Evolutionary conservation across 768 basidiomycete species (phyloP).

Genomic region (Mycena alexandri): DNA sequence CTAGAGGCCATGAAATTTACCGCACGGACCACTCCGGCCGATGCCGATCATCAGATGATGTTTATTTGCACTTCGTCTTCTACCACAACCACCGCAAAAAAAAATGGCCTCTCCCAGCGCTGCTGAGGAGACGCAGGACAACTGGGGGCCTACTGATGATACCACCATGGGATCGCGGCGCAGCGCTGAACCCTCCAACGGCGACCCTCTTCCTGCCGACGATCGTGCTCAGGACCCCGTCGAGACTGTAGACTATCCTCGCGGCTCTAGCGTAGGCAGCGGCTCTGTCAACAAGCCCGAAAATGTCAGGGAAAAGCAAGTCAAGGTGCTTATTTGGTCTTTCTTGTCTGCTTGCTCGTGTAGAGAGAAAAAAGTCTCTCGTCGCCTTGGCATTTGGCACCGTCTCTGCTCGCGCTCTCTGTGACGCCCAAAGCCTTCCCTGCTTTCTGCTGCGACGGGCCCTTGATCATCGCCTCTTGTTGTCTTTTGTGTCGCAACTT

Average conservation of each 20-base stretch:
- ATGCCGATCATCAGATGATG: not conserved
- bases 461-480: slow-evolving; percentile 60
- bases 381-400: slow-evolving; percentile 53
- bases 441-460: slow-evolving; percentile 52
- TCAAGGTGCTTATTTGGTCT: slow-evolving; percentile 84
- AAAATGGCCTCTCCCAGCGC: slow-evolving; percentile 38
- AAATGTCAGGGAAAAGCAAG: slow-evolving; percentile 78
- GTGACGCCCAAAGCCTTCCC: slow-evolving; percentile 51
- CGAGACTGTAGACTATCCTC: slow-evolving; percentile 63
- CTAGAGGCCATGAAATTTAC: not conserved
- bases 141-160: slow-evolving; percentile 67
- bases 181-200: slow-evolving; percentile 59
- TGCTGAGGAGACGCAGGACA: slow-evolving; percentile 46
- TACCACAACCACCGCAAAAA: slow-evolving; percentile 20
- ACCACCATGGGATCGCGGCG: slow-evolving; percentile 57
- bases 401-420: slow-evolving; percentile 54
- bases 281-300: slow-evolving; percentile 60
- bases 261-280: slow-evolving; percentile 62
- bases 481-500: slow-evolving; percentile 67
- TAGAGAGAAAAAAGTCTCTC: slow-evolving; percentile 46
- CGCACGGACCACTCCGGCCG: slow-evolving; percentile 19
- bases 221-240: slow-evolving; percentile 63
- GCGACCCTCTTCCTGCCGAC: slow-evolving; percentile 62
- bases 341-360: slow-evolving; percentile 40
- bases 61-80: not conserved